Base-by-base conservation (phyloP, 306 rosid genomes). In the Sicyos baderoa region DNA sequence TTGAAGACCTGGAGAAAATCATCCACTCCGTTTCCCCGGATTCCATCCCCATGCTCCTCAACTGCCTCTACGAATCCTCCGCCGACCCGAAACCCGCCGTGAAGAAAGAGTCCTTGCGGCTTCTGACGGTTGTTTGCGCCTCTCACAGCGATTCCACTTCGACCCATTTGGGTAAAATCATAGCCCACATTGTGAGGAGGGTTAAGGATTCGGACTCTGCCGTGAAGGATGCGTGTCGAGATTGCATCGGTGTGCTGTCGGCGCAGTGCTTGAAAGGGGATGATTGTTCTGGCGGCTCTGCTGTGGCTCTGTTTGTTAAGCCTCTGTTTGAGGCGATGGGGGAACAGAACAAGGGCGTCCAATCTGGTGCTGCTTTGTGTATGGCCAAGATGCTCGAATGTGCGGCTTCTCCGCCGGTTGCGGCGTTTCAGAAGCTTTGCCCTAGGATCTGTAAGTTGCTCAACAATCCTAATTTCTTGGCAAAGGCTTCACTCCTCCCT, bases 271-370 rank as follows among this genome's bases (percentile, higher is more conserved):
- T 94, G 75, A 84, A 75, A 65, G 80, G 78, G 1, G 74, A 55
- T 9, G 74, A 55, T 9, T 76, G 64, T 0, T 74, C 15, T 0
- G 80, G 75, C 0, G 80, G 91, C 13, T 76, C 94, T 0, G 81
- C 87, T 45, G 97, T 89, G 74, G 91, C 84, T 3, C 54, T 94
- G 82, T 94, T 94, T 72, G 96, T 86, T 79, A 86, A 81, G 86
- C 99, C 99, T 9, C 54, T 94, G 79, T 88, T 88, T 68, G 99
- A 94, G 83, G 95, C 97, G 0, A 94, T 94, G 99, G 87, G 83
- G 22, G 99, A 94, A 77, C 97, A 90, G 84, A 88, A 81, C 80
- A 94, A 90, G 50, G 86, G 65, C 14, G 95, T 88, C 55, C 99
- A 94, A 74, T 84, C 88, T 11, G 97, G 96, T 54, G 99, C 99